Base-by-base conservation (phyloP, 129 eudicot genomes). In the Pittosporum tobira region DNA sequence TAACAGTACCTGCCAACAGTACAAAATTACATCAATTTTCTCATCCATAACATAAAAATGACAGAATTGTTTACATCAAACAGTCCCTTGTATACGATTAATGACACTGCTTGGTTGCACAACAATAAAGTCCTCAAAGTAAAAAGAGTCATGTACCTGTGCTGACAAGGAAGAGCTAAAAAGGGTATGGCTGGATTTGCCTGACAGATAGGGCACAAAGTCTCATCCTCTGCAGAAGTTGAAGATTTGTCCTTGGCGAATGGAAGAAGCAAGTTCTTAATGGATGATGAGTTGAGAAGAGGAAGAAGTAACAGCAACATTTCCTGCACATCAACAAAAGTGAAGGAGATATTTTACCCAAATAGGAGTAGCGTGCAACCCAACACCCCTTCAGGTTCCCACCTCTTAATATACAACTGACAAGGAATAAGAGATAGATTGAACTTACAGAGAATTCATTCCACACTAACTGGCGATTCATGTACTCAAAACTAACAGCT, bases 381-480 rank as follows among this genome's bases (percentile, higher is more conserved):
- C 3, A 1, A 45, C 16, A 12, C 26, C 46, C n/a, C 2, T 11
- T 34, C 14, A 49, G 30, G 36, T 20, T 10, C n/a, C n/a, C n/a
- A n/a, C n/a, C n/a, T n/a, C n/a, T n/a, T n/a, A n/a, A n/a, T n/a
- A n/a, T n/a, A n/a, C n/a, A n/a, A n/a, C n/a, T n/a, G n/a, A n/a
- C n/a, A n/a, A n/a, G n/a, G 4, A 60, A 31, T 24, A 7, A 19
- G 37, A 36, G 54, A n/a, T 26, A 24, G 42, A n/a, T 26, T 20
- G 42, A 43, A 58, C 2, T 72, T 93, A 93, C 99, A 78, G 99
- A 84, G 57, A 93, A 87, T 76, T 93, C 96, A 77, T 93, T 93
- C 99, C 99, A 93, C 69, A 93, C 99, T 73, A 93, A 79, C 61
- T 87, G 99, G 64, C 94, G 81, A 52, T 93, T 93, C 99, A 93